A percentile compares a stretch with the other conserved stretches of the same genome.
Evolutionary conservation across 192 early-diverging fungal genomes (phyloP).

Genomic region (Mortierella hygrophila): DNA sequence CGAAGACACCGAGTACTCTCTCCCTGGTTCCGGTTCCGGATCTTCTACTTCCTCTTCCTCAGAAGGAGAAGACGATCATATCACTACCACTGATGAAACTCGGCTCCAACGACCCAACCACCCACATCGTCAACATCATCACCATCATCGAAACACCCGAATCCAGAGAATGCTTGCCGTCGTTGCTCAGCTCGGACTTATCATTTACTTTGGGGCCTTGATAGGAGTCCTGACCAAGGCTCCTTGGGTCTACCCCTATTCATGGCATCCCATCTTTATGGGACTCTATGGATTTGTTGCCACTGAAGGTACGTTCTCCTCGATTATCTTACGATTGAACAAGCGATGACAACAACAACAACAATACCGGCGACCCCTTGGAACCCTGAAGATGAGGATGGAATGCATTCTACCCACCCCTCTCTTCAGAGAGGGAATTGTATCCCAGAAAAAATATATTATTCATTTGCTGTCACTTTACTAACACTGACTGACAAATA

Average conservation of each 20-base stretch:
- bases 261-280: constrained; percentile 55
- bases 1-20: background rate
- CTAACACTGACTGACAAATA: background rate
- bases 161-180: constrained; percentile 17
- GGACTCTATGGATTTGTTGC: constrained; percentile 51
- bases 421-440: background rate
- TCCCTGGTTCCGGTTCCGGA: background rate
- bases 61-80: background rate
- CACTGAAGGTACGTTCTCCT: constrained; percentile 33
- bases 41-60: background rate
- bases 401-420: no score
- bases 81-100: background rate
- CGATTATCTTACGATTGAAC: background rate
- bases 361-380: background rate
- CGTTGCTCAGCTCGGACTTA: constrained; percentile 30
- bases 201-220: constrained; percentile 40
- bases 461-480: constrained; percentile 5
- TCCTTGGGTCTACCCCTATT: constrained; percentile 46
- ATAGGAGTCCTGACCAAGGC: constrained; percentile 27
- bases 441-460: background rate
- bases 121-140: constrained; percentile 2
- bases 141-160: constrained; percentile 12
- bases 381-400: no score
- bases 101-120: background rate
- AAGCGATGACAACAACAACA: no score